These are phyloP conservation scores for Stachybotrys chlorohalonatus DNA, from an alignment of 2,329 filamentous ascomycete genomes.

Conservation along the genomic window DNA sequence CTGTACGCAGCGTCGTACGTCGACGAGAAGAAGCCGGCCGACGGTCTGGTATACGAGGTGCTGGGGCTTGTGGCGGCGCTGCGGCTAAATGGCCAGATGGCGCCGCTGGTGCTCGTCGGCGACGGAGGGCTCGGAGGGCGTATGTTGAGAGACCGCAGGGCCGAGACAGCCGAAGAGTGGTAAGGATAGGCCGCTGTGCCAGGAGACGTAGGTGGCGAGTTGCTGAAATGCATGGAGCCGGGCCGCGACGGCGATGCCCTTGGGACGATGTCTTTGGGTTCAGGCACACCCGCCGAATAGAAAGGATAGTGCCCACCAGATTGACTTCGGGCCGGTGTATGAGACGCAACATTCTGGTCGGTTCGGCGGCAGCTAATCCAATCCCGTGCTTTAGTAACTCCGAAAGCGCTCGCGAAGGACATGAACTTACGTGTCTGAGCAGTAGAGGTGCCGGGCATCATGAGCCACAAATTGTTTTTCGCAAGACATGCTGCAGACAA, in stretches of 20 bases:
- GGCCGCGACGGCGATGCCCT: constrained; percentile 54
- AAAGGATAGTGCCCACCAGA: constrained; percentile 30
- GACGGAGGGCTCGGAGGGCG: constrained; percentile 48
- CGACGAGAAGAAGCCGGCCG: constrained; percentile 36
- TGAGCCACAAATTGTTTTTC: constrained; percentile 56
- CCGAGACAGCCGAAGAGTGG: constrained; percentile 43
- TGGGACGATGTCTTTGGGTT: constrained; percentile 54
- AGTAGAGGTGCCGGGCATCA: constrained; percentile 51
- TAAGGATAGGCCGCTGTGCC: constrained; percentile 20
- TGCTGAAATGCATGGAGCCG: constrained; percentile 40
- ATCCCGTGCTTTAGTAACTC: constrained; percentile 10
- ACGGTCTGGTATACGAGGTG: constrained; percentile 37
- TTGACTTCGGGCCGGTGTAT: constrained; percentile 19
- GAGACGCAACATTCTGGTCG: constrained; percentile 34
- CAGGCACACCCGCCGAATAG: constrained; percentile 35
- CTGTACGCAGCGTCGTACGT: constrained; percentile 40
- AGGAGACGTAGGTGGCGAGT: constrained; percentile 42
- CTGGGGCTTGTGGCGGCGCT: constrained; percentile 43
- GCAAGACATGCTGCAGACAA: constrained; percentile 48
- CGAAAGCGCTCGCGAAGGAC: background rate
- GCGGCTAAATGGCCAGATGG: constrained; percentile 46
- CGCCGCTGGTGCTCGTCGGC: constrained; percentile 31
- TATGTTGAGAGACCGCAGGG: constrained; percentile 44
- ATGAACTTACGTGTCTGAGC: constrained; percentile 49
- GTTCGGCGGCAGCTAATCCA: constrained; percentile 40